Conservation (phyloP, 305 asterid genomes). For the Stenogyne calaminthoides region DNA sequence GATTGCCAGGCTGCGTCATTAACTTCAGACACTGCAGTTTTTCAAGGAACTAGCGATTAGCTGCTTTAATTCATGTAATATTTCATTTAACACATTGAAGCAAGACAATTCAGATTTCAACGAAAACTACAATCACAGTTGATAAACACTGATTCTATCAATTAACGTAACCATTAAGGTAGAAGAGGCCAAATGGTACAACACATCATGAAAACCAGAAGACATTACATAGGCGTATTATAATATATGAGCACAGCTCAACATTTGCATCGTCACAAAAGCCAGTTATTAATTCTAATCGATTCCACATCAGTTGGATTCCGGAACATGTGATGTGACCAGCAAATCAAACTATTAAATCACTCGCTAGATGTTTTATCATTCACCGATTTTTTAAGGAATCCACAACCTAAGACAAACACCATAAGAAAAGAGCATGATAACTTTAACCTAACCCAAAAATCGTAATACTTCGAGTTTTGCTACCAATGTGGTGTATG, state of each 20-base stretch:
- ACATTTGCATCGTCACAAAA: not conserved
- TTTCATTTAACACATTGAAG: too few species aligned
- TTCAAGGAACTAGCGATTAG: slow-evolving; percentile 21
- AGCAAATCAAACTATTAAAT: not conserved
- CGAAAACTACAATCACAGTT: not conserved
- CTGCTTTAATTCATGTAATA: not conserved
- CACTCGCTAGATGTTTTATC: not conserved
- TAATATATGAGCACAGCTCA: not conserved
- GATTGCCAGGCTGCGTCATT: slow-evolving; percentile 61
- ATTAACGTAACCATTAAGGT: not conserved
- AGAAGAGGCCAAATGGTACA: not conserved
- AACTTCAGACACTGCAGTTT: slow-evolving; percentile 60
- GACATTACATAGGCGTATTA: too few species aligned
- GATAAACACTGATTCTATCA: not conserved
- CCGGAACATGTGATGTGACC: not conserved
- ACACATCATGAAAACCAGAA: not conserved
- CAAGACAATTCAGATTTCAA: not conserved
- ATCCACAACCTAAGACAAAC: not conserved
- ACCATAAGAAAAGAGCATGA: not conserved
- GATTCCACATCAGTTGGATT: not conserved
- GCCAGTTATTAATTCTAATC: not conserved
- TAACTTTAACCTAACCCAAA: not conserved
- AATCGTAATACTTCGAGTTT: not conserved
- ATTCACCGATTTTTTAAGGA: not conserved
- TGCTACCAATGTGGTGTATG: not conserved